These are phyloP conservation scores for Echinosophora koreensis DNA, from an alignment of 306 rosid species.

Conservation along the genomic window DNA sequence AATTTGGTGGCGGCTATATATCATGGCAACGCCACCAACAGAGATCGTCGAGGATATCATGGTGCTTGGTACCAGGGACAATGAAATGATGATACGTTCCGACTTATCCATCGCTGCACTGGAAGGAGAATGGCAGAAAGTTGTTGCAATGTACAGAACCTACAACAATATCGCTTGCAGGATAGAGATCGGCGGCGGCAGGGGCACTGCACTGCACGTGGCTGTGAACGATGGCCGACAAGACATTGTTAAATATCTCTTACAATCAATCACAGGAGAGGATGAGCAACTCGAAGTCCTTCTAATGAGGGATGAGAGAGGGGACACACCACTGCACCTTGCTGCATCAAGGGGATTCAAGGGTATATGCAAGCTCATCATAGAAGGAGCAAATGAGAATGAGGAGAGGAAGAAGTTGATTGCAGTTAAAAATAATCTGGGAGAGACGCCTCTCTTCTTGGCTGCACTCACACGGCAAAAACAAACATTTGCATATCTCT, in stretches of 20 bases:
- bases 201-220: conserved; percentile 64
- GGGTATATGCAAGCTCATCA: conserved; percentile 41
- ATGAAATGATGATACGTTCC: no score
- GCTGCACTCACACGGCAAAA: conserved; percentile 18
- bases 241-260: not conserved
- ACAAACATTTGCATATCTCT: conserved; percentile 17
- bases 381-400: not conserved
- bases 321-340: conserved; percentile 62
- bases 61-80: no score
- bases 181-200: conserved; percentile 28
- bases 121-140: conserved; percentile 36
- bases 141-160: not conserved
- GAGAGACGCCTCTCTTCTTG: conserved; percentile 38
- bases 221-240: conserved; percentile 52
- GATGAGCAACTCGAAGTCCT: not conserved
- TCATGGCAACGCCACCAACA: no score
- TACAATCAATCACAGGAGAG: not conserved
- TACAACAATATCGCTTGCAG: not conserved
- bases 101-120: not conserved
- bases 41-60: no score
- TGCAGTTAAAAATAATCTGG: not conserved
- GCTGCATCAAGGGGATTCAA: conserved; percentile 56
- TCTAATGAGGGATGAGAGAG: conserved; percentile 2
- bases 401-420: not conserved
- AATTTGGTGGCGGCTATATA: no score